Base-by-base conservation (phyloP, 2,329 filamentous ascomycete species). In the Didymella pinodella region DNA sequence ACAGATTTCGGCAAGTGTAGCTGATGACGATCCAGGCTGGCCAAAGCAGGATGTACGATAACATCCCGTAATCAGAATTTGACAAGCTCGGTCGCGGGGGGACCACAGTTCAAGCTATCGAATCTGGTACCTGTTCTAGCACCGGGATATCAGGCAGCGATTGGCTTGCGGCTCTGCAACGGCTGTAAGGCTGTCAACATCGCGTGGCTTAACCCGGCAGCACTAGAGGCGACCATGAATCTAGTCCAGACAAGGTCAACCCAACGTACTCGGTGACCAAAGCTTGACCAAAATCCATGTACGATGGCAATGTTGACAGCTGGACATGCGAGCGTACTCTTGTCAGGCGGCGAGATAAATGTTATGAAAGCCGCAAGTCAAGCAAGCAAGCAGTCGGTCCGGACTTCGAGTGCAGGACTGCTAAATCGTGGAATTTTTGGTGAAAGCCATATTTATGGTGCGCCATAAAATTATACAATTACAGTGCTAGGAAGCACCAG, bases 81-180 rank as follows among this genome's bases (percentile, higher is more conserved):
- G 38, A 44, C 38, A 44, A 51, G 38, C 38, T 38, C 22, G 16
- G 18, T 38, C 48, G 38, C 28, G 16, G 29, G 22, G 18, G 38
- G 20, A n/a, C 38, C 18, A 43, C 48, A 25, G 7, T 44, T 16
- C 20, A 28, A 45, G 49, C 49, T 52, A 52, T 52, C 22, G 49
- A 45, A 36, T 34, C 16, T 20, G 20, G 40, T 52, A 28, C 40
- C 20, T 50, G 14, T 45, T 36, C 31, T 34, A 45, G 41, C 40
- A 45, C 40, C n/a, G 16, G 28, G 8, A n/a, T 31, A 18, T 26
- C 14, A 28, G 22, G 18, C 3, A 28, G 22, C 31, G 40, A 45
- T 45, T 45, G 49, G 41, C 29, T 34, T 45, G 49, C 40, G 31
- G 49, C 41, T 52, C 18, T 26, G 14, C 25, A 52, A 45, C 49